Evolutionary conservation across 352 stramenopile species (phyloP), one percentile per base, ranked within the genome.

Genomic region (Phytophthora meadii): DNA sequence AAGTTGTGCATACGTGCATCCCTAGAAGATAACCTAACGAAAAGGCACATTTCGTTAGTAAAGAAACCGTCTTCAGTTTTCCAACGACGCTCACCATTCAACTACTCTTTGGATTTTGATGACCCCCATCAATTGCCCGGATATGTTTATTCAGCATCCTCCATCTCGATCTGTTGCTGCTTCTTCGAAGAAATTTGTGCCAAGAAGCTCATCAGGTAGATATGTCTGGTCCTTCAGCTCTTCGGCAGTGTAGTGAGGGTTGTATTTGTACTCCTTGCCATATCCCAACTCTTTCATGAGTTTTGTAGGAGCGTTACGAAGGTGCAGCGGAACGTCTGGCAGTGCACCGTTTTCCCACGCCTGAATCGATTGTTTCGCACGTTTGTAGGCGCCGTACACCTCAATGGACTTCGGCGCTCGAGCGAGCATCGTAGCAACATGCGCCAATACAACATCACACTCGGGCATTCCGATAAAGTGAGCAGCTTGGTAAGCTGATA

Each of bases 391-490:
- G 45, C 76, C 76, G 69, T 94, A 93, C 32, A 93, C 73, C 51
- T 97, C 89, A 45, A 95, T 85, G 1, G 82, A 93, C 63, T 97
- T 95, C 5, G 84, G 81, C 1, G 89, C 85, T 27, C 88, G 79
- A n/a, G 89, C 89, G 27, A 97, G 50, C 65, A 91, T 84, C 15
- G 77, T 89, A 10, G 86, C 84, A 56, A 87, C 92, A 57, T 97
- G 87, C 6, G 84, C 84, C 11, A 97, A 72, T 24, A 88, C 79
- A 9, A 94, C 81, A 40, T 94, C 84, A 54, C 89, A 97, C 57
- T 97, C 89, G 4, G 89, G 89, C 86, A 97, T 94, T 7, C 89
- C 89, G 10, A 94, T 47, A 45, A 84, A 88, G 34, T 95, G 84
- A 28, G 82, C 85, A 0, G 87, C 70, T 12, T 95, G 87, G 50